phyloP scores from a whole-genome alignment of 2,329 filamentous ascomycete genomes.

The Pseudopyricularia javanii region DNA sequence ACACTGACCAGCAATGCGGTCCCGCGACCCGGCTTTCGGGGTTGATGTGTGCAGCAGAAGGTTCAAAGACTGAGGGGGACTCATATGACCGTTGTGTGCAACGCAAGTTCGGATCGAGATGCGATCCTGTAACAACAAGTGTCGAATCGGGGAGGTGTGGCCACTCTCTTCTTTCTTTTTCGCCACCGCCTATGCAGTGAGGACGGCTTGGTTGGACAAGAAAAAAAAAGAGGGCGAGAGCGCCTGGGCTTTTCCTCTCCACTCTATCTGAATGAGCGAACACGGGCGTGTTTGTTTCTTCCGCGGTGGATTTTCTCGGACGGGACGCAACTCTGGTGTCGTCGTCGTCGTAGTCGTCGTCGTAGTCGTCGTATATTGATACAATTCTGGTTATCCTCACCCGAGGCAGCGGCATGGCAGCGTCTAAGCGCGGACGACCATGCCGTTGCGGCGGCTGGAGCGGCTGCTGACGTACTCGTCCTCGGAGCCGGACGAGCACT shows the following conservation, averaged over 20 bases:
- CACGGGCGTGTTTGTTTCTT: not conserved
- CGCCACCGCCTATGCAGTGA: not conserved
- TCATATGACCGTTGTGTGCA: not conserved
- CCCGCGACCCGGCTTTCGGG: not conserved
- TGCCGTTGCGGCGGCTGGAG: conserved; percentile 50
- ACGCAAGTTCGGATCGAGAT: not conserved
- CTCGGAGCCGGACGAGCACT: conserved; percentile 52
- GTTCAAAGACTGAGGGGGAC: not conserved
- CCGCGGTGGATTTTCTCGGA: not conserved
- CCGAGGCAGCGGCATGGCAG: conserved; percentile 10
- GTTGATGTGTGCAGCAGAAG: not conserved
- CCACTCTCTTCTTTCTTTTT: not conserved
- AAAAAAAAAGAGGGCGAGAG: not conserved
- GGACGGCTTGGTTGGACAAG: not conserved
- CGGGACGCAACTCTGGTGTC: no score
- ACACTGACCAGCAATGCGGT: conserved; percentile 1
- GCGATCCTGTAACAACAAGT: not conserved
- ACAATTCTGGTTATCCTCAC: conserved; percentile 11
- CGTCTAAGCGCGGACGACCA: conserved; percentile 36
- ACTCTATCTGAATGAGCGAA: not conserved
- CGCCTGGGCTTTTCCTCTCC: not conserved
- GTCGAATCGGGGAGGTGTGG: not conserved
- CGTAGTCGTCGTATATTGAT: not conserved
- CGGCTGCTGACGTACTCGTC: conserved; percentile 35
- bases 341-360: not conserved